Conservation (phyloP, 805 yeast genomes). For the Blastobotrys robertii region DNA sequence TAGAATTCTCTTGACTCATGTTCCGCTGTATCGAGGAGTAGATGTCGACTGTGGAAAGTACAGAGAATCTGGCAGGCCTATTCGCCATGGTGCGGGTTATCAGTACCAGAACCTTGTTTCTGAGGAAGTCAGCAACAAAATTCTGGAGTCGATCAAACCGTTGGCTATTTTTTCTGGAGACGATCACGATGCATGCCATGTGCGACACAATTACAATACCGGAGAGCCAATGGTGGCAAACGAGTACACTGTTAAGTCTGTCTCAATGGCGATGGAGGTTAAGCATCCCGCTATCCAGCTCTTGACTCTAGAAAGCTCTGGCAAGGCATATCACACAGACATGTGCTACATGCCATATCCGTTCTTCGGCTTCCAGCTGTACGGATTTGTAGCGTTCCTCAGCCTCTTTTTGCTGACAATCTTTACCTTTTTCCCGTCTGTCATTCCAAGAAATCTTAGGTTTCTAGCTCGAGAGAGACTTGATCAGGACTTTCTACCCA, state of each 20-base stretch:
- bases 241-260: constrained; percentile 82
- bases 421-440: too few relatives aligned
- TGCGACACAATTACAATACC: constrained; percentile 39
- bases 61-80: constrained; percentile 53
- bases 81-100: constrained; percentile 64
- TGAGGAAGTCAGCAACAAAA: constrained; percentile 43
- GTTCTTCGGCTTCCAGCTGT: constrained; percentile 21
- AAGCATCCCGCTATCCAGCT: constrained; percentile 78
- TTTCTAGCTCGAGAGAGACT: background rate
- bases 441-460: too few relatives aligned
- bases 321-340: constrained; percentile 16
- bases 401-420: background rate
- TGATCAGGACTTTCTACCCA: background rate
- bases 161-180: constrained; percentile 77
- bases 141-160: constrained; percentile 56
- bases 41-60: constrained; percentile 56
- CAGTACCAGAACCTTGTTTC: constrained; percentile 90
- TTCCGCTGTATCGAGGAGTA: constrained; percentile 72
- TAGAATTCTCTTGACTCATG: constrained; percentile 69
- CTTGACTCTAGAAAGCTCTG: constrained; percentile 41
- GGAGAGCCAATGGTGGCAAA: constrained; percentile 31
- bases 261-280: constrained; percentile 91
- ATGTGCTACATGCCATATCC: constrained; percentile 27
- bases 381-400: constrained; percentile 15
- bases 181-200: constrained; percentile 92